Evolutionary conservation across 176 grass and related monocot genomes (phyloP).

Genomic region (Melocanna baccifera): DNA sequence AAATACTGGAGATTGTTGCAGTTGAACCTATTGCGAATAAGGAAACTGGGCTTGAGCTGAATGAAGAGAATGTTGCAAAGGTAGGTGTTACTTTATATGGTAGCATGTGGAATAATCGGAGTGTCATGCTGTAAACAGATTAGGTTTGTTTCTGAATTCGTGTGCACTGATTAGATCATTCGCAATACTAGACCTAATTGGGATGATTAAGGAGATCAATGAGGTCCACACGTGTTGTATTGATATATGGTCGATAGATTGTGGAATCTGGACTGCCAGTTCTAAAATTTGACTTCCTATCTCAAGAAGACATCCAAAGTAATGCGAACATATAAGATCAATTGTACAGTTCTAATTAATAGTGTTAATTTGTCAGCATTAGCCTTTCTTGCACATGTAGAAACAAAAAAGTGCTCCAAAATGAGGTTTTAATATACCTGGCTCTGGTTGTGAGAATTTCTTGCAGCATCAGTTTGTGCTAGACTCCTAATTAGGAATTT

Average conservation of each 20-base stretch:
- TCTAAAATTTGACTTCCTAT: neutral
- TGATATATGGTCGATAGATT: neutral
- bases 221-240: neutral
- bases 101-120: neutral
- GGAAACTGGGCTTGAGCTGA: conserved; percentile 61
- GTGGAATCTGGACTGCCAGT: neutral
- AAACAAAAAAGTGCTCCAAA: neutral
- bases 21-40: conserved; percentile 55
- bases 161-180: neutral
- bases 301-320: neutral
- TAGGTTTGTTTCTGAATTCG: neutral
- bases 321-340: neutral
- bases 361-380: neutral
- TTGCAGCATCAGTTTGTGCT: neutral
- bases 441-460: neutral
- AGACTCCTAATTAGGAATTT: too few species aligned
- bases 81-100: conserved; percentile 14
- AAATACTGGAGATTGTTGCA: conserved; percentile 70
- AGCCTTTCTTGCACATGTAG: neutral
- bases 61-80: conserved; percentile 68
- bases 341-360: neutral
- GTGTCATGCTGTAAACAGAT: neutral
- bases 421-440: neutral
- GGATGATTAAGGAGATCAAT: neutral
- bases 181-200: neutral